Percentiles rank a stretch among this genome's conserved stretches.
These are phyloP conservation scores for Solanum boliviense DNA, from an alignment of 257 asterid species.

Conservation along the genomic window DNA sequence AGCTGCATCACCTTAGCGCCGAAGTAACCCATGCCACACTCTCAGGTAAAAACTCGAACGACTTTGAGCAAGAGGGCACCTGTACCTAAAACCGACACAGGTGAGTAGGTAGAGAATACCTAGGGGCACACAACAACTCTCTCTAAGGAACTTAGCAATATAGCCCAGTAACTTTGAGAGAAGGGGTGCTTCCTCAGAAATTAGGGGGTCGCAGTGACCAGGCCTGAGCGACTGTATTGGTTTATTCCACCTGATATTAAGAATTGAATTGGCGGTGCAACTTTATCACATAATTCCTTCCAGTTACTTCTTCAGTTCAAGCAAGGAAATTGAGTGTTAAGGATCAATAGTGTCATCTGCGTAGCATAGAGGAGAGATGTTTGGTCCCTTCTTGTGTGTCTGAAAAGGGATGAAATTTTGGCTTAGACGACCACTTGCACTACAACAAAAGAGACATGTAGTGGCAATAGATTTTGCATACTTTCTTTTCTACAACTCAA, in stretches of 20 bases:
- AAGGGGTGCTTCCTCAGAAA: background rate
- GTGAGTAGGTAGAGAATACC: background rate
- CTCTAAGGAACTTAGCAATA: background rate
- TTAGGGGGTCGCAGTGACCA: background rate
- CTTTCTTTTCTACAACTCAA: background rate
- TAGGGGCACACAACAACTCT: background rate
- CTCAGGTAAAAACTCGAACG: background rate
- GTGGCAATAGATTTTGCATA: background rate
- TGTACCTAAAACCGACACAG: background rate
- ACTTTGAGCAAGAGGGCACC: background rate
- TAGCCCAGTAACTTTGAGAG: background rate
- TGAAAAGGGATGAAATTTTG: background rate
- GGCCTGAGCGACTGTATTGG: background rate
- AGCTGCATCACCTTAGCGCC: background rate
- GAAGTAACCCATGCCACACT: background rate
- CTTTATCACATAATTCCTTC: background rate
- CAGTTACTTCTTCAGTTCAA: background rate
- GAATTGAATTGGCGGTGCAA: background rate
- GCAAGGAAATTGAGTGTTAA: background rate
- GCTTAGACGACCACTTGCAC: background rate
- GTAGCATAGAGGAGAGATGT: background rate
- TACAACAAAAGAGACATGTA: background rate
- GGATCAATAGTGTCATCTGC: background rate
- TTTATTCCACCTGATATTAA: background rate
- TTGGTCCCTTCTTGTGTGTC: background rate